Conservation (phyloP, 2,329 filamentous ascomycete species). For the Bipolaris cookei region DNA sequence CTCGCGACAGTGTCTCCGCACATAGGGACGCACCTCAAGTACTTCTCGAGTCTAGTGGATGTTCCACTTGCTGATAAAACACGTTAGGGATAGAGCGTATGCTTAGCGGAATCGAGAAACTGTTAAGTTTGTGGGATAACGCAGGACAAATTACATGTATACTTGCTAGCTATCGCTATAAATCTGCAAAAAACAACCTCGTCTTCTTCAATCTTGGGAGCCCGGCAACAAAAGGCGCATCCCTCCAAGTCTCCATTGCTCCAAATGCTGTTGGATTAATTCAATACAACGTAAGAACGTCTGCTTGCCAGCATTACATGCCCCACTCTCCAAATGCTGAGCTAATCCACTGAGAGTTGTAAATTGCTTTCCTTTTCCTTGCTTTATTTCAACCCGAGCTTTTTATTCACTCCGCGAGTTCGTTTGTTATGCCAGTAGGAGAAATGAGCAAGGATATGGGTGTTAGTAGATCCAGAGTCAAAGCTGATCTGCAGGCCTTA, state of each 20-base stretch:
- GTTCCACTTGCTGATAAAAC: too few species aligned
- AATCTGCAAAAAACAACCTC: too few species aligned
- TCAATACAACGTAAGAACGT: constrained; percentile 10
- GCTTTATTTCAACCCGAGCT: not conserved
- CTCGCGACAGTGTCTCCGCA: too few species aligned
- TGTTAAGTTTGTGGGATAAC: too few species aligned
- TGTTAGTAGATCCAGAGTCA: not conserved
- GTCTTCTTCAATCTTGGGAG: not conserved
- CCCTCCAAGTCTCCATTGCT: constrained; percentile 10
- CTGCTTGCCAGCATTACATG: constrained; percentile 6
- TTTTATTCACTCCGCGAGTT: not conserved
- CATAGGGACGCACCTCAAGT: too few species aligned
- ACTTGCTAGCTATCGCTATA: too few species aligned
- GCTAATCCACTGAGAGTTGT: constrained; percentile 16
- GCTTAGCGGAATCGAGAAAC: too few species aligned
- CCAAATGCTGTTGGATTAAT: constrained; percentile 13
- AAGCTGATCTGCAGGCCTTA: not conserved
- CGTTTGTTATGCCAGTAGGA: not conserved
- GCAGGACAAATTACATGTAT: too few species aligned
- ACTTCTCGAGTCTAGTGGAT: too few species aligned
- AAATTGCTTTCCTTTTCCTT: constrained; percentile 12
- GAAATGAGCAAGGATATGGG: not conserved
- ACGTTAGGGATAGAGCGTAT: too few species aligned
- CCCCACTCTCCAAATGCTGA: constrained; percentile 16
- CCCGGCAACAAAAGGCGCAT: constrained; percentile 10